Evolutionary conservation across 306 rosid genomes (phyloP).

Genomic region (Astragalus membranaceus): DNA sequence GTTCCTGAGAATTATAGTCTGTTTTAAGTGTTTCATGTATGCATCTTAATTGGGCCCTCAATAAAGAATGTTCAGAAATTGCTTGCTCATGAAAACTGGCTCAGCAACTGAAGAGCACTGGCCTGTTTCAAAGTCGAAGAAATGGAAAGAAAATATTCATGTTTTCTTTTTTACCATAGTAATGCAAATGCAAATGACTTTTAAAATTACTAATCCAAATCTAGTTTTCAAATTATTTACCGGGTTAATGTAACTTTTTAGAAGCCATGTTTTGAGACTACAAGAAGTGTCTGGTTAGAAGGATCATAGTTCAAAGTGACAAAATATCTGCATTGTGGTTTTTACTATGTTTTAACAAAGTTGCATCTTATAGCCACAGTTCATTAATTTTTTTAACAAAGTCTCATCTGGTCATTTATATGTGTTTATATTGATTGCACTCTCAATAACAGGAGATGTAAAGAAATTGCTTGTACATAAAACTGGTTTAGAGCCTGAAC

Average conservation of each 20-base stretch:
- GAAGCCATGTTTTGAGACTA: background rate
- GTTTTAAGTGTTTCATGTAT: background rate
- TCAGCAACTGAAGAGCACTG: background rate
- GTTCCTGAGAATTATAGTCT: background rate
- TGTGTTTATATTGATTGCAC: conserved; percentile 13
- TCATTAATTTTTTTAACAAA: background rate
- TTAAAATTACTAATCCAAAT: background rate
- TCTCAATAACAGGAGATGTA: conserved; percentile 54
- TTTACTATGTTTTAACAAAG: background rate
- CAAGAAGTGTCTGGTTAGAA: background rate
- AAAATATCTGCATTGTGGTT: background rate
- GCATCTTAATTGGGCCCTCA: background rate
- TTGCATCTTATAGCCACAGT: background rate
- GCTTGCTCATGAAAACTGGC: background rate
- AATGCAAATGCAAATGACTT: background rate
- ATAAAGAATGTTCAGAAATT: background rate
- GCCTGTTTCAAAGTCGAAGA: background rate
- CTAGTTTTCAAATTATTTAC: background rate
- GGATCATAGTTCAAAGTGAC: background rate
- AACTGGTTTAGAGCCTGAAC: conserved; percentile 58
- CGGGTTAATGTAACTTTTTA: background rate
- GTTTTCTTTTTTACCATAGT: too few relatives aligned
- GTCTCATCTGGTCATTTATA: background rate
- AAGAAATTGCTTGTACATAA: conserved; percentile 45
- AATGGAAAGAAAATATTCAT: background rate